Conservation (phyloP, 2,329 filamentous ascomycete species). For the Pseudocercospora vitis region DNA sequence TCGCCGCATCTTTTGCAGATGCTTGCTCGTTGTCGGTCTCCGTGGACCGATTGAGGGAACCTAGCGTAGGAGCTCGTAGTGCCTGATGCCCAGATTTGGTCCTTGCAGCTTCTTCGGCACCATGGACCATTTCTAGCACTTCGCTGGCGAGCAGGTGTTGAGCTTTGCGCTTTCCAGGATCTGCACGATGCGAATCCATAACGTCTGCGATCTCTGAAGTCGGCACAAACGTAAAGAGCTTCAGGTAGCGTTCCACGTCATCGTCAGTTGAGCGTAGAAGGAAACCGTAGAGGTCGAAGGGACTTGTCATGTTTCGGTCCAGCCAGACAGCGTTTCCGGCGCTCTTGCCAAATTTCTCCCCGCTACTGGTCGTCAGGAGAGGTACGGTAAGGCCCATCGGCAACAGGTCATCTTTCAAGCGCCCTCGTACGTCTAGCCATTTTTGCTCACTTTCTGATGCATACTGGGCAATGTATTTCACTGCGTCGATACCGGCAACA, state of each 20-base stretch:
- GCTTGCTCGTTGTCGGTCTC: not conserved
- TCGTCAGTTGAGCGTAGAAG: constrained; percentile 80
- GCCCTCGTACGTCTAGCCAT: constrained; percentile 37
- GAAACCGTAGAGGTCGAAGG: constrained; percentile 87
- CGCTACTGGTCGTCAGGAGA: constrained; percentile 78
- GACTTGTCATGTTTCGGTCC: constrained; percentile 73
- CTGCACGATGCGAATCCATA: constrained; percentile 65
- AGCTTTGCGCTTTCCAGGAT: constrained; percentile 71
- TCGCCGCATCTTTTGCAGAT: constrained; percentile 23
- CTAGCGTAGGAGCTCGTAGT: constrained; percentile 37
- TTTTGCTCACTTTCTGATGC: constrained; percentile 13
- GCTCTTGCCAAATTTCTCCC: constrained; percentile 92
- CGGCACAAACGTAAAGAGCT: constrained; percentile 87
- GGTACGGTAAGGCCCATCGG: constrained; percentile 90
- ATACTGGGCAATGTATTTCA: constrained; percentile 69
- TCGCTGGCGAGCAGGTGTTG: constrained; percentile 83
- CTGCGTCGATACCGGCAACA: constrained; percentile 78
- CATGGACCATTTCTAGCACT: constrained; percentile 77
- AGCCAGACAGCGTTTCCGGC: constrained; percentile 94
- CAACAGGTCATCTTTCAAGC: constrained; percentile 42
- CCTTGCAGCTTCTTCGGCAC: constrained; percentile 60
- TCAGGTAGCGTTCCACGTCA: constrained; percentile 78
- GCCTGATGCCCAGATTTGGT: constrained; percentile 60
- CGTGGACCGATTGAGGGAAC: constrained; percentile 16
- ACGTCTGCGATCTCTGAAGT: constrained; percentile 63